These are phyloP conservation scores for Neurospora sp. DNA, from an alignment of 495 filamentous ascomycete species.

Conservation along the genomic window DNA sequence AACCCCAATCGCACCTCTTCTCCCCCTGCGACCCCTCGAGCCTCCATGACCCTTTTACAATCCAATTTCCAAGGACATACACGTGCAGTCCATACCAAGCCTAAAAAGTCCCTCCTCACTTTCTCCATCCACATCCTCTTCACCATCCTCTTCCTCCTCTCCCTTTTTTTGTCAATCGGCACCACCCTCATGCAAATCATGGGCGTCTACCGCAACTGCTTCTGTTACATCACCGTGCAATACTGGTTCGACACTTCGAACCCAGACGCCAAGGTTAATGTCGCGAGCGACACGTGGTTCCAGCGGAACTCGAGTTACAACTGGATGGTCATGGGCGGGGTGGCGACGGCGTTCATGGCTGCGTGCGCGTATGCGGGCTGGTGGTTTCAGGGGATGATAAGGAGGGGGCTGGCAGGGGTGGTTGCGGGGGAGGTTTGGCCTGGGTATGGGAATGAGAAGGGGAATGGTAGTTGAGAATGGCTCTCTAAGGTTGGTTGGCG, in stretches of 20 bases:
- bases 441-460: not conserved
- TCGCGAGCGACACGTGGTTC: not conserved
- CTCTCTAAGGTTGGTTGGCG: not conserved
- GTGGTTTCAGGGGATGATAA: slow-evolving; percentile 2
- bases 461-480: not conserved
- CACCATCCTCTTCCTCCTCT: not conserved
- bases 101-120: not conserved
- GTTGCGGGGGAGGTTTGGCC: not conserved
- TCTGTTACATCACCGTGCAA: slow-evolving; percentile 8
- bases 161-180: slow-evolving; percentile 8
- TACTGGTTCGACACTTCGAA: not conserved
- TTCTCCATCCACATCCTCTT: not conserved
- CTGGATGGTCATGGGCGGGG: not conserved
- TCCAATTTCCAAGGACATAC: not conserved
- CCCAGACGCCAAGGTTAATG: not conserved
- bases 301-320: not conserved
- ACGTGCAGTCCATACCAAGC: not conserved
- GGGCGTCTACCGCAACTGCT: slow-evolving; percentile 30
- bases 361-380: not conserved
- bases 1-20: not conserved
- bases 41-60: not conserved
- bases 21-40: not conserved
- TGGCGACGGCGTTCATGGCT: slow-evolving; percentile 1
- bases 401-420: not conserved
- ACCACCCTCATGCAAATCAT: slow-evolving; percentile 30